phyloP scores from a whole-genome alignment of 2,329 filamentous ascomycete species.

The Penicillium janthinellum region DNA sequence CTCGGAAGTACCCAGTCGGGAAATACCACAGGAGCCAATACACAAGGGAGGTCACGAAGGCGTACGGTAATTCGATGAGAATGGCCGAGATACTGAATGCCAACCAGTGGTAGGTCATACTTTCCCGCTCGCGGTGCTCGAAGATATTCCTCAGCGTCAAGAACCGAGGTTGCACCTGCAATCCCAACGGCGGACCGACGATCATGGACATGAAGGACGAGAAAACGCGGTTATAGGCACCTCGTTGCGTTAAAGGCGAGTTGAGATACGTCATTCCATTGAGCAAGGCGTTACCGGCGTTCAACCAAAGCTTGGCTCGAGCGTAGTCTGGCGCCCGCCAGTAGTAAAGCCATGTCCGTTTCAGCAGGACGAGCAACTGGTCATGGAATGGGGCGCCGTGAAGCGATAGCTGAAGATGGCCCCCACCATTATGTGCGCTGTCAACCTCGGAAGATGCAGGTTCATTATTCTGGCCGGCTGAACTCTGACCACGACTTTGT shows the following conservation, averaged over 20 bases:
- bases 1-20: background rate
- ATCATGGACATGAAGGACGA: background rate
- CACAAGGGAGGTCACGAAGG: background rate
- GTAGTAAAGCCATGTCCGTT: background rate
- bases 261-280: background rate
- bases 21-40: background rate
- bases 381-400: background rate
- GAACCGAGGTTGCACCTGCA: background rate
- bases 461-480: no score
- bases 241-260: background rate
- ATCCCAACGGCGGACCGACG: background rate
- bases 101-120: background rate
- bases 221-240: background rate
- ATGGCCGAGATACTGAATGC: background rate
- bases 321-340: background rate
- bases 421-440: no score
- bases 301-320: background rate
- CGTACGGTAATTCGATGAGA: background rate
- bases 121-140: background rate
- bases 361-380: background rate
- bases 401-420: no score
- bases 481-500: no score
- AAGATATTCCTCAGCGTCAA: background rate
- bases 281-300: background rate
- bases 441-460: no score